Evolutionary conservation across 208 protist species (phyloP).

Genomic region (Leishmania martiniquensis): DNA sequence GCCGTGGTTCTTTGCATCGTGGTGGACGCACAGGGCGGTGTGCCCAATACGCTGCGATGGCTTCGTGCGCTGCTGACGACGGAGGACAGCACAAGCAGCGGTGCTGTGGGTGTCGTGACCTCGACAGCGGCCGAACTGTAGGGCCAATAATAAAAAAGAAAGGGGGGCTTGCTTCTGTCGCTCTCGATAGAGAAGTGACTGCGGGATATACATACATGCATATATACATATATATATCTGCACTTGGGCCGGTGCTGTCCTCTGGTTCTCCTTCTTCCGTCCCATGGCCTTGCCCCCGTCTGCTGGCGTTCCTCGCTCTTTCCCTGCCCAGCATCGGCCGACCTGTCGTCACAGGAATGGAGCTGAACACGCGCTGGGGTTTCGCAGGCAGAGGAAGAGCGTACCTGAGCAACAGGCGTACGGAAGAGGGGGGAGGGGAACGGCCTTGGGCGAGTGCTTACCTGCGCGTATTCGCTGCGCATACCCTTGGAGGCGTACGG

Average conservation of each 20-base stretch:
- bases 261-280: neutral
- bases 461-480: neutral
- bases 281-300: neutral
- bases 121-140: neutral
- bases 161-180: neutral
- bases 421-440: neutral
- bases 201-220: too few relatives aligned
- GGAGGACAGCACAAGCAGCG: conserved; percentile 2
- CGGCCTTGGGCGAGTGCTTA: neutral
- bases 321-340: neutral
- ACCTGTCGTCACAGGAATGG: too few relatives aligned
- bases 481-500: neutral
- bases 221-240: too few relatives aligned
- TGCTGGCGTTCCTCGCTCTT: neutral
- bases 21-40: conserved; percentile 55
- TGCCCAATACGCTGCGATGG: conserved; percentile 33
- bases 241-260: neutral
- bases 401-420: neutral
- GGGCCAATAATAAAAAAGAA: neutral
- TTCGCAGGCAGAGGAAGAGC: neutral
- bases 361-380: neutral
- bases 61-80: conserved; percentile 21
- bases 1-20: conserved; percentile 42
- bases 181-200: neutral
- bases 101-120: neutral